Percentiles rank a stretch among this genome's conserved stretches.
phyloP scores from a whole-genome alignment of 306 rosid species.

The Corylus americana region DNA sequence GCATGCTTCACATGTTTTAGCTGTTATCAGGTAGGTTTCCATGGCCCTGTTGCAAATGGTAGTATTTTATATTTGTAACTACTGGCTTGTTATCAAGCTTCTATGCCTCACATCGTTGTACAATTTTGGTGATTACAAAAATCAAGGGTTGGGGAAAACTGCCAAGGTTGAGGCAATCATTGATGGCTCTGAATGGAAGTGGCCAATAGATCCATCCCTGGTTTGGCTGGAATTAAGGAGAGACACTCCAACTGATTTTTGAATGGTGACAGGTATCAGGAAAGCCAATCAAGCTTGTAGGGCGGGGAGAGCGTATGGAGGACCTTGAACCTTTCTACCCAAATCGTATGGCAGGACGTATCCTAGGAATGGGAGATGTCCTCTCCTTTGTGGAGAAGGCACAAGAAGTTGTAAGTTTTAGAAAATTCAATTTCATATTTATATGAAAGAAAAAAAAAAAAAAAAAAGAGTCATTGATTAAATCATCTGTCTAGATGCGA shows the following conservation, averaged over 20 bases:
- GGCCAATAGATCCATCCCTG: too few relatives aligned
- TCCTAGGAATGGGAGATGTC: slow-evolving; percentile 98
- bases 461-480: slow-evolving; percentile 14
- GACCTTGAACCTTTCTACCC: slow-evolving; percentile 99
- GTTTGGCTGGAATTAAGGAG: too few relatives aligned
- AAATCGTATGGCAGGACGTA: slow-evolving; percentile 97
- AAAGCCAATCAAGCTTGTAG: slow-evolving; percentile 97
- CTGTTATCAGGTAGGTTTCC: background rate
- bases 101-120: too few relatives aligned
- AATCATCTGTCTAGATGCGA: slow-evolving; percentile 56
- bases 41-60: background rate
- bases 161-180: too few relatives aligned
- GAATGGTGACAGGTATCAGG: slow-evolving; percentile 78
- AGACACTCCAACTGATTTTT: too few relatives aligned
- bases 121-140: too few relatives aligned
- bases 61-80: too few relatives aligned
- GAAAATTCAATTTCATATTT: slow-evolving; percentile 16
- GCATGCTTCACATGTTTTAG: background rate
- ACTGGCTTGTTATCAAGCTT: too few relatives aligned
- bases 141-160: too few relatives aligned
- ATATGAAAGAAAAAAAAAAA: slow-evolving; percentile 10
- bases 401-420: slow-evolving; percentile 83
- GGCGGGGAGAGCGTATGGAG: slow-evolving; percentile 97
- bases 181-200: too few relatives aligned
- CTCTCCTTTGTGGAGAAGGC: slow-evolving; percentile 99